phyloP scores from a whole-genome alignment of 805 yeast species.

The Candida suzukii region DNA sequence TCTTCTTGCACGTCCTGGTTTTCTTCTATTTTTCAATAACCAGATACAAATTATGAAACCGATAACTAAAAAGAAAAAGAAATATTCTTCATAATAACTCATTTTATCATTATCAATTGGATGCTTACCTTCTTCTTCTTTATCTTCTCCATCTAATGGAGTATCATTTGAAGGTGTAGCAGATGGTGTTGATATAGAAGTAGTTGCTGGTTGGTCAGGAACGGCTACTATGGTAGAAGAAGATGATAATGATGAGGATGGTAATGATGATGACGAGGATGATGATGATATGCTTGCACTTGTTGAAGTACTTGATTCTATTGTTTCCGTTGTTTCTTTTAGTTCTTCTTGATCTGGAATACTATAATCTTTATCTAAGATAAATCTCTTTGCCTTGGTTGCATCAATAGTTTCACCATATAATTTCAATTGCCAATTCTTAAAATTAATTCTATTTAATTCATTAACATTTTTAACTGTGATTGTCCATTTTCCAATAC shows the following conservation, averaged over 20 bases:
- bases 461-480: conserved; percentile 45
- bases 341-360: conserved; percentile 19
- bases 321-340: conserved; percentile 4
- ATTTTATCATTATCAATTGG: conserved; percentile 5
- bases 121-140: conserved; percentile 2
- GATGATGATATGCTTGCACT: neutral
- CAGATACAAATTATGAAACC: conserved; percentile 45
- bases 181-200: conserved; percentile 4
- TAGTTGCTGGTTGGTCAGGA: conserved; percentile 5
- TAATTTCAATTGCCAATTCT: conserved; percentile 68
- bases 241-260: neutral
- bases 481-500: conserved; percentile 77
- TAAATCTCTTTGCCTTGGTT: conserved; percentile 49
- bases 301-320: too few relatives aligned
- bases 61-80: conserved; percentile 48
- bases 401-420: conserved; percentile 78
- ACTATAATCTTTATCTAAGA: conserved; percentile 41
- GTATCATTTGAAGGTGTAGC: too few relatives aligned
- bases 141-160: conserved; percentile 9
- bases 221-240: conserved; percentile 5
- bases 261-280: neutral
- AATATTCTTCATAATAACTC: conserved; percentile 54
- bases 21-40: conserved; percentile 32
- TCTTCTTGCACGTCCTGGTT: conserved; percentile 38
- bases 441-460: conserved; percentile 34